These are phyloP conservation scores for Debaryomyces udenii DNA, from an alignment of 1,139 yeast species.

Conservation along the genomic window DNA sequence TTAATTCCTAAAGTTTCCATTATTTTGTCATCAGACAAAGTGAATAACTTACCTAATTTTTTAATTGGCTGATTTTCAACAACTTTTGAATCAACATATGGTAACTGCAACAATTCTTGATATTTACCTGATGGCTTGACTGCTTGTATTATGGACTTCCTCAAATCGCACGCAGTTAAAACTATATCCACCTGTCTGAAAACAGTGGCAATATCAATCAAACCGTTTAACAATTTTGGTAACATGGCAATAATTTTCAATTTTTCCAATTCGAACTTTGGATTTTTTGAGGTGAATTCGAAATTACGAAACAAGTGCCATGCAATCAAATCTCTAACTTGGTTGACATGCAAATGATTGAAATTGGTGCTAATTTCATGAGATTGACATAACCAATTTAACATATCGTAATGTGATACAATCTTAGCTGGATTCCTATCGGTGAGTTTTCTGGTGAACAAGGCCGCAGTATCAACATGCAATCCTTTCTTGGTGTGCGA, in stretches of 20 bases:
- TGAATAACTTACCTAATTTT: conserved; percentile 69
- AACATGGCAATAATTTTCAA: conserved; percentile 62
- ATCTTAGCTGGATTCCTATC: conserved; percentile 80
- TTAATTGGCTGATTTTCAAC: conserved; percentile 50
- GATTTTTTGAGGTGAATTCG: conserved; percentile 20
- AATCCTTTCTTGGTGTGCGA: conserved; percentile 82
- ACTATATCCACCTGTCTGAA: conserved; percentile 76
- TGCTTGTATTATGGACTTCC: conserved; percentile 79
- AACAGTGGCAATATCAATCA: conserved; percentile 78
- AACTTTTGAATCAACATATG: conserved; percentile 58
- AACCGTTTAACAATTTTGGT: conserved; percentile 69
- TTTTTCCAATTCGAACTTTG: conserved; percentile 42
- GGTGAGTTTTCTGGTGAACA: conserved; percentile 62
- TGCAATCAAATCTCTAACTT: conserved; percentile 54
- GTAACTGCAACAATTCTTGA: conserved; percentile 79
- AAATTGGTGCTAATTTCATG: conserved; percentile 58
- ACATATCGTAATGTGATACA: conserved; percentile 59
- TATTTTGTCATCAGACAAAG: conserved; percentile 57
- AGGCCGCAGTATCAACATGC: conserved; percentile 79
- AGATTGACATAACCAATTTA: conserved; percentile 65
- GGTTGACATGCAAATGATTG: conserved; percentile 41
- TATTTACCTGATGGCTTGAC: conserved; percentile 57
- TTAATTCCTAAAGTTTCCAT: conserved; percentile 58
- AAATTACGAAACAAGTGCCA: conserved; percentile 61
- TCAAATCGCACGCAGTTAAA: conserved; percentile 62